These are phyloP conservation scores for Annulohypoxylon bovei DNA, from an alignment of 495 filamentous ascomycete genomes.

Conservation along the genomic window DNA sequence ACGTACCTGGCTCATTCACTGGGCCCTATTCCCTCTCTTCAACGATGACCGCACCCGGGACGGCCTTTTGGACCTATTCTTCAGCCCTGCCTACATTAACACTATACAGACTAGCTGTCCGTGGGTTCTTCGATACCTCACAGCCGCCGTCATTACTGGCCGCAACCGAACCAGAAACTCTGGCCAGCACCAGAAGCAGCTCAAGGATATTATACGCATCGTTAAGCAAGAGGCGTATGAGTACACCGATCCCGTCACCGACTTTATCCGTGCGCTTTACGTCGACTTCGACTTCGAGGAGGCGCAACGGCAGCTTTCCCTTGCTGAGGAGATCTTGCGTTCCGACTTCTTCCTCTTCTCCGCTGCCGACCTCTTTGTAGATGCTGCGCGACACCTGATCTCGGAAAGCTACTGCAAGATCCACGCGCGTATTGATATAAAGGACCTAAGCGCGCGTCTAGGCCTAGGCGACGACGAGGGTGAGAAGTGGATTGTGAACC, in stretches of 20 bases:
- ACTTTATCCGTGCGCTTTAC: conserved; percentile 95
- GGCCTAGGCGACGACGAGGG: conserved; percentile 92
- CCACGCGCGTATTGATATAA: conserved; percentile 96
- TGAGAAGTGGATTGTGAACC: conserved; percentile 99
- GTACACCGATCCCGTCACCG: conserved; percentile 94
- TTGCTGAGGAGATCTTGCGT: conserved; percentile 91
- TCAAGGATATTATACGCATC: conserved; percentile 94
- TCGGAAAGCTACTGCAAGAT: conserved; percentile 99
- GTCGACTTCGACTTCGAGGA: conserved; percentile 99
- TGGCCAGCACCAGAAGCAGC: conserved; percentile 92
- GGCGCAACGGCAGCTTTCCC: conserved; percentile 88
- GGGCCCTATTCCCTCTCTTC: conserved; percentile 98
- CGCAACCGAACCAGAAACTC: conserved; percentile 83
- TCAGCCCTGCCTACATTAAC: conserved; percentile 96
- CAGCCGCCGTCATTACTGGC: conserved; percentile 95
- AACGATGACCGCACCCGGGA: conserved; percentile 94
- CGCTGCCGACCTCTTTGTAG: conserved; percentile 88
- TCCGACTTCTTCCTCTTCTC: conserved; percentile 95
- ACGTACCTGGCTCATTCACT: conserved; percentile 97
- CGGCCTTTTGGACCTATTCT: conserved; percentile 91
- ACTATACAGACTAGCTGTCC: conserved; percentile 98
- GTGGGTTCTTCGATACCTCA: conserved; percentile 95
- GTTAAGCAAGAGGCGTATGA: conserved; percentile 97
- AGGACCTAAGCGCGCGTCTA: conserved; percentile 89
- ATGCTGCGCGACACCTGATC: conserved; percentile 93